Conservation (phyloP, 371 early-diverging fungal species). For the Umbelopsis sp. region DNA sequence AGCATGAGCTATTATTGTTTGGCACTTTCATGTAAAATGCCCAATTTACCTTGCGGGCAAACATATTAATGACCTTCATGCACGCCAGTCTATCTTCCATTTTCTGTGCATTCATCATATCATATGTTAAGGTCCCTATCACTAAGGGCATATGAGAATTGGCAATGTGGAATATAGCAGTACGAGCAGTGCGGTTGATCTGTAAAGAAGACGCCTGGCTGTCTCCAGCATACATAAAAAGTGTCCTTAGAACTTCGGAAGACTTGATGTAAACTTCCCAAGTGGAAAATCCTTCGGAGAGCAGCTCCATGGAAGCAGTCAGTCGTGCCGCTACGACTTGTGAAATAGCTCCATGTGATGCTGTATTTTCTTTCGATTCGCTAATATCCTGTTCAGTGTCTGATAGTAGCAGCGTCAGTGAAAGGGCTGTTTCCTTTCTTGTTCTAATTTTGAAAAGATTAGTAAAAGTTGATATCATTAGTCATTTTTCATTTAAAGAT, state of each 20-base stretch:
- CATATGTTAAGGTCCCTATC: slow-evolving; percentile 73
- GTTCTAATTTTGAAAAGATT: slow-evolving; percentile 30
- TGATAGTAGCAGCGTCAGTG: slow-evolving; percentile 58
- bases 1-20: no score
- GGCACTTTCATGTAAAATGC: not conserved
- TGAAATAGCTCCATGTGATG: not conserved
- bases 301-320: slow-evolving; percentile 69
- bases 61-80: slow-evolving; percentile 71
- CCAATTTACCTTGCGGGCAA: slow-evolving; percentile 68
- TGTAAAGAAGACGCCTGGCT: slow-evolving; percentile 37
- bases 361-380: slow-evolving; percentile 20
- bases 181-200: slow-evolving; percentile 62
- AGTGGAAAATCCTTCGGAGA: slow-evolving; percentile 75
- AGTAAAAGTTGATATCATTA: not conserved
- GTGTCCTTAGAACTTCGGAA: slow-evolving; percentile 65
- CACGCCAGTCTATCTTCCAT: slow-evolving; percentile 58
- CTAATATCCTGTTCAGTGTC: slow-evolving; percentile 39
- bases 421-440: slow-evolving; percentile 59
- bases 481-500: not conserved
- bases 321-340: slow-evolving; percentile 17
- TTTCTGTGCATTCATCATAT: slow-evolving; percentile 72
- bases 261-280: slow-evolving; percentile 85
- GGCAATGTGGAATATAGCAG: slow-evolving; percentile 79
- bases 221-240: slow-evolving; percentile 64
- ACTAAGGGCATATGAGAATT: slow-evolving; percentile 69